These are phyloP conservation scores for Alternaria sp. DNA, from an alignment of 2,329 filamentous ascomycete genomes.

Conservation along the genomic window DNA sequence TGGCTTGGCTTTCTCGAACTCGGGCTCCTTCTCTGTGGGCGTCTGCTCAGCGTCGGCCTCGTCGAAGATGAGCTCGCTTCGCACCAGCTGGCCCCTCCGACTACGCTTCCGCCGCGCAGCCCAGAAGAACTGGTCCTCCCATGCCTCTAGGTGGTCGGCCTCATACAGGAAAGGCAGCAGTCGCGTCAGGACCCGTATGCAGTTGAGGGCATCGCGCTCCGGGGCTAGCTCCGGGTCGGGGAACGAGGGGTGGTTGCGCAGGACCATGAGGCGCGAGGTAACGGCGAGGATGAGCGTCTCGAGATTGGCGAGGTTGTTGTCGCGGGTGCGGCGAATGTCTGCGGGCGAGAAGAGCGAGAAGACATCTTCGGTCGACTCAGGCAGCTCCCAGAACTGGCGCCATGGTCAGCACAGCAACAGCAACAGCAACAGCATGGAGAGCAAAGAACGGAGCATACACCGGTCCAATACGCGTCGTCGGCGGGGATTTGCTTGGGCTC, in stretches of 20 bases:
- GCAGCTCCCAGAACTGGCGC: conserved; percentile 91
- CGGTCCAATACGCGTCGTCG: conserved; percentile 91
- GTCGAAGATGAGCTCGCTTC: conserved; percentile 81
- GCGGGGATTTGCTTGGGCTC: conserved; percentile 87
- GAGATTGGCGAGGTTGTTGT: conserved; percentile 83
- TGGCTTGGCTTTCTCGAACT: conserved; percentile 84
- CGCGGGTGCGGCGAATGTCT: conserved; percentile 82
- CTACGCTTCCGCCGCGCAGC: conserved; percentile 70
- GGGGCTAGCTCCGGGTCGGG: conserved; percentile 84
- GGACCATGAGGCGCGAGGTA: conserved; percentile 79
- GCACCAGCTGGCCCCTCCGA: conserved; percentile 57
- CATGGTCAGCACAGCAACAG: conserved; percentile 25
- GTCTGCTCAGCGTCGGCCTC: conserved; percentile 67
- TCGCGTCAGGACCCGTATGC: conserved; percentile 87
- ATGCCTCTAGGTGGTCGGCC: conserved; percentile 78
- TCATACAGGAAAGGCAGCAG: conserved; percentile 93
- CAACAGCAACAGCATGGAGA: conserved; percentile 10
- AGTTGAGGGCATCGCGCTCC: conserved; percentile 91
- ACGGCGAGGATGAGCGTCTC: conserved; percentile 87
- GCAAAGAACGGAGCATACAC: conserved; percentile 67
- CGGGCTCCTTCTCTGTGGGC: conserved; percentile 60
- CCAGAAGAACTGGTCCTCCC: conserved; percentile 98
- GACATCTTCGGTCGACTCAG: conserved; percentile 93
- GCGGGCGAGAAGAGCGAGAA: conserved; percentile 91
- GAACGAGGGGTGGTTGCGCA: conserved; percentile 90